Conservation (phyloP, 139 green algal genomes). For the Medakamo hakoo region DNA sequence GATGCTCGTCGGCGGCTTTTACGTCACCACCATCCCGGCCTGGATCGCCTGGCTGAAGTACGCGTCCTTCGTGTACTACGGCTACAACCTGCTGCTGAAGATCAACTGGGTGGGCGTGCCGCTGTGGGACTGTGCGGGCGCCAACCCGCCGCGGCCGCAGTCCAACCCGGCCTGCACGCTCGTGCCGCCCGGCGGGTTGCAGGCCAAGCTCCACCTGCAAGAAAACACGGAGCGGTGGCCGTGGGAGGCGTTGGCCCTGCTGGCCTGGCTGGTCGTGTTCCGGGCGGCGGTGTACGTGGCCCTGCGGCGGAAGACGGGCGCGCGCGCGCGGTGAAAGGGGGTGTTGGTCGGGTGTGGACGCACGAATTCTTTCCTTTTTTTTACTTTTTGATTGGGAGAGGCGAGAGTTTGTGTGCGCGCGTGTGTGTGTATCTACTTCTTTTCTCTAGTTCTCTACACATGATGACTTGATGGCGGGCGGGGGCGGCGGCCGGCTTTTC, state of each 20-base stretch:
- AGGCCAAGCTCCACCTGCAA: background rate
- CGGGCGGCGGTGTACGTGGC: slow-evolving; percentile 14
- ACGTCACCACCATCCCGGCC: slow-evolving; percentile 20
- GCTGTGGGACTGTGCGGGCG: slow-evolving; percentile 3
- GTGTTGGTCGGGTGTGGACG: background rate
- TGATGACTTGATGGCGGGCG: too few relatives aligned
- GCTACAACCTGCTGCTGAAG: slow-evolving; percentile 10
- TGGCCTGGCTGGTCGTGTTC: slow-evolving; percentile 11
- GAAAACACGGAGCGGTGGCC: slow-evolving; percentile 2
- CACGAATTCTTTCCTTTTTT: background rate
- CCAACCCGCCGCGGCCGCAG: background rate
- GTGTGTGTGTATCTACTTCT: too few relatives aligned
- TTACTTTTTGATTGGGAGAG: background rate
- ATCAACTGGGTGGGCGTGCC: slow-evolving; percentile 14
- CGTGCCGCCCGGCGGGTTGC: slow-evolving; percentile 5
- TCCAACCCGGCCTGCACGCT: slow-evolving; percentile 5
- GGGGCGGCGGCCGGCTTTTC: too few relatives aligned
- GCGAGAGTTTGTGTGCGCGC: too few relatives aligned
- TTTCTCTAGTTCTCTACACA: too few relatives aligned
- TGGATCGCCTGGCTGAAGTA: slow-evolving; percentile 46
- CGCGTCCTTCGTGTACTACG: slow-evolving; percentile 37
- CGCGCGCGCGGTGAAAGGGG: background rate
- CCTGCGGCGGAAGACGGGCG: slow-evolving; percentile 12
- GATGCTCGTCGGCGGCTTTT: slow-evolving; percentile 36
- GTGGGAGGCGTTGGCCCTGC: slow-evolving; percentile 15